phyloP scores from a whole-genome alignment of 2,329 filamentous ascomycete genomes.

The Diatrype stigma region DNA sequence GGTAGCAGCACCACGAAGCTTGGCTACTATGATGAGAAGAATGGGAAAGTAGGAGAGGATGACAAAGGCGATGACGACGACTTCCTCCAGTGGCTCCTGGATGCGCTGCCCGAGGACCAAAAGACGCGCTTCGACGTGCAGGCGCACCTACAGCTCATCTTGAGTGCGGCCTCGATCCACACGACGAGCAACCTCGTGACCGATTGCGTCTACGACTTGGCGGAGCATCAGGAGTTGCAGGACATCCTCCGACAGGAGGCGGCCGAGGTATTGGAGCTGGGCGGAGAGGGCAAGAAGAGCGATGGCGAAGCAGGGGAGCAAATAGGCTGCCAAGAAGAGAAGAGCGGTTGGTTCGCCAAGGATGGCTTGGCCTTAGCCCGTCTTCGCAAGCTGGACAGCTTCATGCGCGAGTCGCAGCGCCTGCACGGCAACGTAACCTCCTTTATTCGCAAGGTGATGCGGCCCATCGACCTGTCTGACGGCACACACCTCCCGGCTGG shows the following conservation, averaged over 20 bases:
- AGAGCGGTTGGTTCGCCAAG: slow-evolving; percentile 29
- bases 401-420: slow-evolving; percentile 34
- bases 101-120: slow-evolving; percentile 31
- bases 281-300: slow-evolving; percentile 1
- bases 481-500: slow-evolving; percentile 46
- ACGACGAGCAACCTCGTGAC: slow-evolving; percentile 43
- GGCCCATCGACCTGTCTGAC: slow-evolving; percentile 48
- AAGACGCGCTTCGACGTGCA: slow-evolving; percentile 35
- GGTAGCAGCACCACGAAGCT: no score
- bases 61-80: slow-evolving; percentile 37
- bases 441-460: slow-evolving; percentile 47
- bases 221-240: slow-evolving; percentile 44
- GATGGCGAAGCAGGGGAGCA: no score
- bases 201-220: slow-evolving; percentile 50
- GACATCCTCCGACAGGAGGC: slow-evolving; percentile 50
- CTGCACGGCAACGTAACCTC: slow-evolving; percentile 33
- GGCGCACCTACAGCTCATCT: slow-evolving; percentile 34
- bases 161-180: slow-evolving; percentile 49
- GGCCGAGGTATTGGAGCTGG: slow-evolving; percentile 26
- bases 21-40: slow-evolving; percentile 16
- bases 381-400: slow-evolving; percentile 38
- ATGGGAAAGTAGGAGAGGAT: not conserved
- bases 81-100: slow-evolving; percentile 44
- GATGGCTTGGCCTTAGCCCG: slow-evolving; percentile 33
- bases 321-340: no score